phyloP scores from a whole-genome alignment of 1,284 basidiomycete genomes.

The Sanghuangporus weigelae region DNA sequence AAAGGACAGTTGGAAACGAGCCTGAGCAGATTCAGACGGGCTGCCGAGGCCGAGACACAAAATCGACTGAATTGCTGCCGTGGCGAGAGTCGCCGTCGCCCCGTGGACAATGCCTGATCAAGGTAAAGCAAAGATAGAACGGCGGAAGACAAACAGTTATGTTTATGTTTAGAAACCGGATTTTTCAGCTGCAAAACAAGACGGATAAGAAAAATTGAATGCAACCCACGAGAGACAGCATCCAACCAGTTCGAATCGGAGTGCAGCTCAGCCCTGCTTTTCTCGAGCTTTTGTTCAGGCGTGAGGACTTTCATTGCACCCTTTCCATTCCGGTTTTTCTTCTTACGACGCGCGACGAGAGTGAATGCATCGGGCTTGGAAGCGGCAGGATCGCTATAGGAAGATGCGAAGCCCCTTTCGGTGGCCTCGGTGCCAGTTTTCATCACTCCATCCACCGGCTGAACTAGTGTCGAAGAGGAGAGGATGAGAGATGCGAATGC shows the following conservation, averaged over 20 bases:
- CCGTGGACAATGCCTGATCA: slow-evolving; percentile 15
- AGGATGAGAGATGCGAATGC: neutral
- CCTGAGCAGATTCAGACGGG: slow-evolving; percentile 51
- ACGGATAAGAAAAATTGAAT: slow-evolving; percentile 9
- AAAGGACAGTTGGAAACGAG: slow-evolving; percentile 63
- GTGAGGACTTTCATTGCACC: neutral
- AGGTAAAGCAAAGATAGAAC: neutral
- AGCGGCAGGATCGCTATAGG: neutral
- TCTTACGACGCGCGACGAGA: slow-evolving; percentile 5
- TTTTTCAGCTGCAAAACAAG: neutral
- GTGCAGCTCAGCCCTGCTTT: slow-evolving; percentile 5
- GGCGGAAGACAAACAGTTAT: neutral
- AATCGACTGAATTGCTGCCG: slow-evolving; percentile 18
- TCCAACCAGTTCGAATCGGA: slow-evolving; percentile 9
- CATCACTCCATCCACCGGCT: slow-evolving; percentile 1
- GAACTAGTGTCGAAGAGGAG: neutral
- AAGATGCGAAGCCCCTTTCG: neutral
- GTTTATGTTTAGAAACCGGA: no score
- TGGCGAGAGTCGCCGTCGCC: neutral
- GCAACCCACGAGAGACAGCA: slow-evolving; percentile 6
- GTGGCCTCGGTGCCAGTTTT: neutral
- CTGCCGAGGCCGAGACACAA: slow-evolving; percentile 71
- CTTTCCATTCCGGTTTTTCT: slow-evolving; percentile 8
- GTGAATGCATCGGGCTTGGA: neutral
- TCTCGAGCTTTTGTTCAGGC: slow-evolving; percentile 5